Evolutionary conservation across 2,329 filamentous ascomycete genomes (phyloP), one percentile per base, ranked within the genome.

Genomic region (Emergomyces orientalis): DNA sequence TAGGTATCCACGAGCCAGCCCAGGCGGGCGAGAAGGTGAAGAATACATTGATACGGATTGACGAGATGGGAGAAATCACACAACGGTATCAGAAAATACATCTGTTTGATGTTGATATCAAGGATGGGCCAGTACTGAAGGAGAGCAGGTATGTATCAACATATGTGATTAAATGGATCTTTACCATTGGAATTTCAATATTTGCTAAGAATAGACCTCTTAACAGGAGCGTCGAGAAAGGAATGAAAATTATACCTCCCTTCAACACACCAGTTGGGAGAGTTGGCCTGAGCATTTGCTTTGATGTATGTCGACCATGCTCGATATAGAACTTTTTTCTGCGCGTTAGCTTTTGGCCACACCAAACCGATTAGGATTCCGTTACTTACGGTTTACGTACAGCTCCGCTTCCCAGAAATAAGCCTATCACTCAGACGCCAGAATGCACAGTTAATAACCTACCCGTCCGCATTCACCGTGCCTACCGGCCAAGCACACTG

Each of bases 381-480:
- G 17, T 11, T 58, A 39, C 32, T 47, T 39, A 43, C 30, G 19
- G 13, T 6, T n/a, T 3, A 25, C 14, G 19, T 41, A 47, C 63
- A 83, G 80, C 76, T 97, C 65, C 85, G 91, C 0, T 96, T 94
- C 71, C 85, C 91, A 0, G 90, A 96, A 72, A 83, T 88, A 9
- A 84, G 85, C 0, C 74, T 94, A 11, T 81, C 85, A 1, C 81
- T 96, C 22, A 83, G 84, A 34, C 77, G 83, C 7, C 83, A 85
- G 62, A 80, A 82, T 27, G 90, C 91, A 1, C 86, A 96, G 65
- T 79, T 96, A 61, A 79, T 97, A 59, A 86, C 90, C 0, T 97
- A 93, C 71, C 93, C 93, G 0, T 93, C 89, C 6, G 93, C 93
- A 3, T 97, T 97, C 72, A 96, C 92, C 0, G 82, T 95, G 0